Evolutionary conservation across 805 yeast genomes (phyloP).

Genomic region (Ogataea allantospora): DNA sequence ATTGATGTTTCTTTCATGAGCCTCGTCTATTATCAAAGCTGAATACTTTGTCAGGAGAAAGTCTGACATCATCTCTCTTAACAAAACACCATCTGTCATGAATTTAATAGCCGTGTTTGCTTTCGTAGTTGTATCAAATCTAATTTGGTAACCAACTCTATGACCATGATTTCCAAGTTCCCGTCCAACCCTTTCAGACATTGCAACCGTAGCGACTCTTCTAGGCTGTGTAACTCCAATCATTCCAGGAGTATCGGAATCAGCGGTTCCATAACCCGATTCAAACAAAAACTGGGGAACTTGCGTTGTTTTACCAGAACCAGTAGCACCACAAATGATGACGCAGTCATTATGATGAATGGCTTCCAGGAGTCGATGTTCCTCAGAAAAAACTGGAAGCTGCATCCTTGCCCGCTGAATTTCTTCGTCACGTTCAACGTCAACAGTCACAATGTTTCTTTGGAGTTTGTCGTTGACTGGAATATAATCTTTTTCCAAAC

Average conservation of each 20-base stretch:
- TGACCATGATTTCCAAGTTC: constrained; percentile 74
- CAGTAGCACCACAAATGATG: constrained; percentile 95
- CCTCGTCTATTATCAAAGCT: constrained; percentile 89
- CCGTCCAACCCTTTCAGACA: constrained; percentile 76
- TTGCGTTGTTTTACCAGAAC: constrained; percentile 98
- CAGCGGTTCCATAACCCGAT: constrained; percentile 75
- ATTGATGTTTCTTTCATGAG: constrained; percentile 94
- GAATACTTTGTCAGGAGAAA: constrained; percentile 80
- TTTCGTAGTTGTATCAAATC: constrained; percentile 71
- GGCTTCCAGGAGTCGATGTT: constrained; percentile 93
- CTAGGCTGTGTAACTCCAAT: constrained; percentile 96
- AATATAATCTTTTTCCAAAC: constrained; percentile 58
- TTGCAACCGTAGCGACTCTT: constrained; percentile 90
- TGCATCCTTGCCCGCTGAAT: constrained; percentile 67
- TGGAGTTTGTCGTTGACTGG: constrained; percentile 52
- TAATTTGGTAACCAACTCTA: constrained; percentile 75
- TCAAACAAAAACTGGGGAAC: constrained; percentile 95
- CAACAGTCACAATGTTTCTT: constrained; percentile 66
- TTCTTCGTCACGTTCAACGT: constrained; percentile 61
- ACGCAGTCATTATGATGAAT: constrained; percentile 88
- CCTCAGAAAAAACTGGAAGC: constrained; percentile 88
- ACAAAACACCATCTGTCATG: constrained; percentile 92
- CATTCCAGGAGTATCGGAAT: constrained; percentile 79
- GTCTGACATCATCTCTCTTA: constrained; percentile 91
- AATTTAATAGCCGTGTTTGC: constrained; percentile 73